phyloP scores from a whole-genome alignment of 495 filamentous ascomycete species.

The Trichoderma asperelloides region DNA sequence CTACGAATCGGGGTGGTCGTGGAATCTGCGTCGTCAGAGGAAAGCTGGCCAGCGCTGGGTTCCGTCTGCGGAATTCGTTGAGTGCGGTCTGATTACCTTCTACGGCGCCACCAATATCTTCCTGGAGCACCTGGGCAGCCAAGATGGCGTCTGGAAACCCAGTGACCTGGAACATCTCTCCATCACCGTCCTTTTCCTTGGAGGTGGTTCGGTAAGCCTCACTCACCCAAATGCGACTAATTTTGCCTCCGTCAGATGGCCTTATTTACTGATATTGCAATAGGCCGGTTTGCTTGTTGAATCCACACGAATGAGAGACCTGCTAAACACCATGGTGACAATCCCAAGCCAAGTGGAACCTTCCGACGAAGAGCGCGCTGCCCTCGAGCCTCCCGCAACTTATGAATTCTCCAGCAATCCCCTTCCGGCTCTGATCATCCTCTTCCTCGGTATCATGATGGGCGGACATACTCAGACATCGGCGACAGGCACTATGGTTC shows the following conservation, averaged over 20 bases:
- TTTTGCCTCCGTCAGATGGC: not conserved
- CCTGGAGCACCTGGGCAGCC: constrained; percentile 73
- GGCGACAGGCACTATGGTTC: constrained; percentile 83
- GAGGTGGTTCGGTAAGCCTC: constrained; percentile 71
- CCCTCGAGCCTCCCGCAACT: constrained; percentile 50
- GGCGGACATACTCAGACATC: constrained; percentile 78
- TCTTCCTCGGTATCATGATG: constrained; percentile 91
- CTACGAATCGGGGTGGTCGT: constrained; percentile 88
- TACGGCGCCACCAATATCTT: constrained; percentile 90
- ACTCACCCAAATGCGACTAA: not conserved
- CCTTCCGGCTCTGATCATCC: constrained; percentile 75
- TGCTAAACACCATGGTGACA: constrained; percentile 58
- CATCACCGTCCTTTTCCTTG: constrained; percentile 90
- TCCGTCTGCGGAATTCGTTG: constrained; percentile 79
- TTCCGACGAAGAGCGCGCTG: constrained; percentile 36
- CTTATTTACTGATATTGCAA: not conserved
- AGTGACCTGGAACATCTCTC: constrained; percentile 87
- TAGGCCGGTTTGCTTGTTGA: constrained; percentile 92
- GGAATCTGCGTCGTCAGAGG: constrained; percentile 76
- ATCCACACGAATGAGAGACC: constrained; percentile 56
- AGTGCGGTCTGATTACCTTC: constrained; percentile 78
- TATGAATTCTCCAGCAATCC: constrained; percentile 81
- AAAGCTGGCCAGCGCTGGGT: constrained; percentile 34
- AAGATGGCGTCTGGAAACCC: constrained; percentile 61
- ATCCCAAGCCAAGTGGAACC: constrained; percentile 21